Base-by-base conservation (phyloP, 768 basidiomycete genomes). In the Mycena latifolia region DNA sequence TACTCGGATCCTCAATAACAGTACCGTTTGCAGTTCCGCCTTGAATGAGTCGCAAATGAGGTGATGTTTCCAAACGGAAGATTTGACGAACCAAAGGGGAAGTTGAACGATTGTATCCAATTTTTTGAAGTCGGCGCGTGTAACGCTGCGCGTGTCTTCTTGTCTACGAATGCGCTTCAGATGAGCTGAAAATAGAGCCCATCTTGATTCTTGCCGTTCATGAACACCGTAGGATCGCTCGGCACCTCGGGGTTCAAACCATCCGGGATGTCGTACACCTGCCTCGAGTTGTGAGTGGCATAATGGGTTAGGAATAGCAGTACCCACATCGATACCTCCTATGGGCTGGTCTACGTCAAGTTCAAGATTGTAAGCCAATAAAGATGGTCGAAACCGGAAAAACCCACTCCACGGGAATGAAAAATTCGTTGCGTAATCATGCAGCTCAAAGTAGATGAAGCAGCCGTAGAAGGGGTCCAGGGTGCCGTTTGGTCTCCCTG, bases 351-450 rank as follows among this genome's bases (percentile, higher is more conserved):
- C 57, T 66, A 25, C 29, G n/a, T n/a, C n/a, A 45, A 14, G 22
- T 48, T 1, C 4, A 18, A 25, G 10, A 11, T 25, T 46, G 45
- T 46, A 25, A 46, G 24, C 14, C 5, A 9, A 24, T 45, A 6
- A 25, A 22, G 7, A 14, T 12, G 22, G 11, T 11, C 25, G 10
- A 10, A 46, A 51, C n/a, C 20, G 6, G 25, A 15, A 25, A 37
- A 1, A 61, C 67, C 24, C 53, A 78, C 84, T 82, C 84, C 83
- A 86, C 0, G 92, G 92, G 74, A 83, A 88, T 0, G 91, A 89
- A 71, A 82, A 92, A 72, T 93, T 93, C 56, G 85, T 46, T 11
- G 91, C 89, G 68, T 92, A 92, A 74, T 92, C 91, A 24, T 89
- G 67, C 76, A 89, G 82, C 79, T 89, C 86, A 64, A 87, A 84